Percentiles rank a stretch among this genome's conserved stretches.
phyloP scores from a whole-genome alignment of 2,329 filamentous ascomycete species.

The Alternaria sp. region DNA sequence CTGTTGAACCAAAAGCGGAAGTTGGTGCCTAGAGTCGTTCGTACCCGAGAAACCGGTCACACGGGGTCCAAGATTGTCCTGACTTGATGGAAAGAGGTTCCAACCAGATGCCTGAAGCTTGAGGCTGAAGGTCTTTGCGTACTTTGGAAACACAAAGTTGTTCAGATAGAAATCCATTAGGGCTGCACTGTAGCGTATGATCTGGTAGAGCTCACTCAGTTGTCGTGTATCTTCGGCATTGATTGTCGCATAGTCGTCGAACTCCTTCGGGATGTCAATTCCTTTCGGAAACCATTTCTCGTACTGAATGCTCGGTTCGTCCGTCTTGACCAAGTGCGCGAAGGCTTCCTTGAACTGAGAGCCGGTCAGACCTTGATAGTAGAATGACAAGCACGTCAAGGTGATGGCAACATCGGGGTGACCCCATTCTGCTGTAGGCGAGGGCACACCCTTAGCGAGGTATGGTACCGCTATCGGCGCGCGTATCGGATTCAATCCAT shows the following conservation, averaged over 20 bases:
- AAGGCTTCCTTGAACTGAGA: slow-evolving; percentile 60
- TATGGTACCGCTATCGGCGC: slow-evolving; percentile 69
- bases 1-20: slow-evolving; percentile 68
- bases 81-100: too few relatives aligned
- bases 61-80: too few relatives aligned
- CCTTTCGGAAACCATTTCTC: slow-evolving; percentile 59
- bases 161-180: slow-evolving; percentile 71
- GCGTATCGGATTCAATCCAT: slow-evolving; percentile 53
- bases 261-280: slow-evolving; percentile 50
- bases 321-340: slow-evolving; percentile 59
- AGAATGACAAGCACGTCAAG: slow-evolving; percentile 62
- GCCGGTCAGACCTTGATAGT: slow-evolving; percentile 63
- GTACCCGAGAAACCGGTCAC: slow-evolving; percentile 77
- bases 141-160: slow-evolving; percentile 67
- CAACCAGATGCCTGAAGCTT: slow-evolving; percentile 72
- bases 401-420: slow-evolving; percentile 65
- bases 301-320: slow-evolving; percentile 65
- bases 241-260: slow-evolving; percentile 62
- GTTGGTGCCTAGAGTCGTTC: slow-evolving; percentile 66
- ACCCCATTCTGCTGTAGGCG: slow-evolving; percentile 69
- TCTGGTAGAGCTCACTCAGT: slow-evolving; percentile 51
- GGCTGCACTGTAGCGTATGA: slow-evolving; percentile 54
- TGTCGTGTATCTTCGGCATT: slow-evolving; percentile 64
- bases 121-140: slow-evolving; percentile 68
- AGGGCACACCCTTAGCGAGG: slow-evolving; percentile 68